Conservation (phyloP, 169 alveolate species). For the Ichthyophthirius multifiliis region DNA sequence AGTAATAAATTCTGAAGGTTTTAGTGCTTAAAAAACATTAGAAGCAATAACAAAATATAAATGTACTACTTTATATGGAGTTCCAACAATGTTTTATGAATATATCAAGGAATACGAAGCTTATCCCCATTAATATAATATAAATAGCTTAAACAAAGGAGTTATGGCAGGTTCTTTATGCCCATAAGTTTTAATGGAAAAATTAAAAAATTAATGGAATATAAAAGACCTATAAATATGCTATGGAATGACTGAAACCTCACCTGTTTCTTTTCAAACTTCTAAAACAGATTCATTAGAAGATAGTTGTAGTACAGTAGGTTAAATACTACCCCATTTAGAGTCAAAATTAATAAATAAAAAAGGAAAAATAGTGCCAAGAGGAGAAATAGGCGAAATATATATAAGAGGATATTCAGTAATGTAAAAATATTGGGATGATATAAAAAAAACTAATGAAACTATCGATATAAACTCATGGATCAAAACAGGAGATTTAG, state of each 20-base stretch:
- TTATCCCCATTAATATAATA: conserved; percentile 29
- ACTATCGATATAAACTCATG: conserved; percentile 73
- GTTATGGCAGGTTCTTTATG: conserved; percentile 69
- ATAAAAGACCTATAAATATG: conserved; percentile 45
- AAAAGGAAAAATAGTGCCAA: conserved; percentile 38
- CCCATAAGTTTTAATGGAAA: conserved; percentile 55
- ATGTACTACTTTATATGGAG: conserved; percentile 67
- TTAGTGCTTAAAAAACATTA: conserved; percentile 47
- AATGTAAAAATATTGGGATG: conserved; percentile 76
- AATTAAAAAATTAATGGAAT: conserved; percentile 43
- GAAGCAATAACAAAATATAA: conserved; percentile 53
- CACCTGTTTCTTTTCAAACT: conserved; percentile 61
- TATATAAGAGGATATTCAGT: conserved; percentile 73
- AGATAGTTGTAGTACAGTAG: conserved; percentile 55
- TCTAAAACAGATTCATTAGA: conserved; percentile 39
- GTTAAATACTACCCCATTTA: conserved; percentile 42
- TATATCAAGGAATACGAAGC: conserved; percentile 48
- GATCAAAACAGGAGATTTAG: conserved; percentile 85
- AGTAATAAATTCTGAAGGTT: conserved; percentile 64
- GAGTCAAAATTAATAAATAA: neutral
- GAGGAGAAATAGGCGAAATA: conserved; percentile 76
- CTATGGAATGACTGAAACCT: conserved; percentile 75
- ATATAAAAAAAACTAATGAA: conserved; percentile 61
- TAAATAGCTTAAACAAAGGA: conserved; percentile 52
- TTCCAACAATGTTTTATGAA: conserved; percentile 78